Evolutionary conservation across 1,284 basidiomycete genomes (phyloP), one percentile per base, ranked within the genome.

Genomic region (Pholiota adiposa): DNA sequence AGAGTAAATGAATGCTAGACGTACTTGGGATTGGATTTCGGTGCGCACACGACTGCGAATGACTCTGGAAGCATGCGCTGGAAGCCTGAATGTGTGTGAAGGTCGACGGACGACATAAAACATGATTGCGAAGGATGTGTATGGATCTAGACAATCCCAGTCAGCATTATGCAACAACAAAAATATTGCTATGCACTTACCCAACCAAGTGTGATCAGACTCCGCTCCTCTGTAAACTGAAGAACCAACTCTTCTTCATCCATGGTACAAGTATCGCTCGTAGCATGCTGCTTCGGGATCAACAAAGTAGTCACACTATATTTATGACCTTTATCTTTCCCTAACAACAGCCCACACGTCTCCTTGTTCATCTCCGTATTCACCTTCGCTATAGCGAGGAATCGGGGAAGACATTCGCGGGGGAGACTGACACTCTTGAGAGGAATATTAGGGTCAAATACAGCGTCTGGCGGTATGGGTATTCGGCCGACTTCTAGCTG

Each of bases 111-210:
- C 6, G 90, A 93, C 88, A 96, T 93, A 76, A 93, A 93, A 73
- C 93, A 96, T 56, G 88, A 90, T 66, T 96, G 94, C 14, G 92
- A 90, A 1, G 94, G 94, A 72, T 96, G 94, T 0, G 94, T 96
- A 75, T 96, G 94, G 64, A 96, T 96, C 92, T 94, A 68, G 7
- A n/a, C 46, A 48, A 31, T 34, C 19, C 4, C 44, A 34, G 7
- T 6, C n/a, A 61, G 36, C 18, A 18, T 2, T 36, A 53, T 43
- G 33, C 48, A 56, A 40, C 3, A 58, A 50, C 62, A 51, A 38
- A 52, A 52, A 54, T 48, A 27, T 82, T 88, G 67, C 44, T 6
- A 46, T 1, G 2, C 23, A 46, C 44, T 25, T 65, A 93, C 92
- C 94, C 94, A 96, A 60, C 94, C 94, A 51, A 97, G 82, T 5